Conservation (phyloP, 2,329 filamentous ascomycete species). For the Elsinoe batatas region DNA sequence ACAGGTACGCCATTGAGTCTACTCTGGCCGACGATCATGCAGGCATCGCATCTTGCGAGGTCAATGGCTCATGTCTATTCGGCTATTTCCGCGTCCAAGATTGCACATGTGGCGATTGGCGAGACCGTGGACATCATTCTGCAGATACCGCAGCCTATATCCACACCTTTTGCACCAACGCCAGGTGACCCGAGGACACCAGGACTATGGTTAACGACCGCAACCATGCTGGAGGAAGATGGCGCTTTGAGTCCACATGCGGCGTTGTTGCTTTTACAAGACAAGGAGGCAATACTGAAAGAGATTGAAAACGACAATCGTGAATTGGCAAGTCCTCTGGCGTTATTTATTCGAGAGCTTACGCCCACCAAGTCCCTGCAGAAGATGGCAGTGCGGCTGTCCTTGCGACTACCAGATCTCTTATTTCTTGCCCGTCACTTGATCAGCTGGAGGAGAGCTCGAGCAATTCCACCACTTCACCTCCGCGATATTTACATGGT, state of each 20-base stretch:
- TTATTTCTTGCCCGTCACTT: slow-evolving; percentile 85
- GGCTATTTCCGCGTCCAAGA: slow-evolving; percentile 71
- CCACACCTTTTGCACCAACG: slow-evolving; percentile 62
- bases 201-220: slow-evolving; percentile 79
- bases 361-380: slow-evolving; percentile 55
- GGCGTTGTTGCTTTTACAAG: slow-evolving; percentile 72
- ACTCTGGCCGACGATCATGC: slow-evolving; percentile 61
- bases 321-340: slow-evolving; percentile 64
- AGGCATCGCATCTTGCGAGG: slow-evolving; percentile 66
- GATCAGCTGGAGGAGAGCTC: slow-evolving; percentile 89
- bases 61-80: slow-evolving; percentile 76
- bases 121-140: slow-evolving; percentile 51
- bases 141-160: slow-evolving; percentile 53
- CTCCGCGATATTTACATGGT: slow-evolving; percentile 84
- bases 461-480: slow-evolving; percentile 83
- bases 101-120: slow-evolving; percentile 72
- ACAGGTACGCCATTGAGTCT: slow-evolving; percentile 48
- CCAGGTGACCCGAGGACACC: slow-evolving; percentile 59
- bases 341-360: slow-evolving; percentile 56
- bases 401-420: slow-evolving; percentile 69
- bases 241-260: slow-evolving; percentile 71
- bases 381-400: slow-evolving; percentile 58
- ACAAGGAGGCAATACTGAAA: slow-evolving; percentile 68
- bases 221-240: slow-evolving; percentile 64
- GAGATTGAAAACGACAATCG: slow-evolving; percentile 60